Percentiles rank a stretch among this genome's conserved stretches.
Evolutionary conservation across 495 filamentous ascomycete genomes (phyloP).

Genomic region (Apiosordaria backusii): DNA sequence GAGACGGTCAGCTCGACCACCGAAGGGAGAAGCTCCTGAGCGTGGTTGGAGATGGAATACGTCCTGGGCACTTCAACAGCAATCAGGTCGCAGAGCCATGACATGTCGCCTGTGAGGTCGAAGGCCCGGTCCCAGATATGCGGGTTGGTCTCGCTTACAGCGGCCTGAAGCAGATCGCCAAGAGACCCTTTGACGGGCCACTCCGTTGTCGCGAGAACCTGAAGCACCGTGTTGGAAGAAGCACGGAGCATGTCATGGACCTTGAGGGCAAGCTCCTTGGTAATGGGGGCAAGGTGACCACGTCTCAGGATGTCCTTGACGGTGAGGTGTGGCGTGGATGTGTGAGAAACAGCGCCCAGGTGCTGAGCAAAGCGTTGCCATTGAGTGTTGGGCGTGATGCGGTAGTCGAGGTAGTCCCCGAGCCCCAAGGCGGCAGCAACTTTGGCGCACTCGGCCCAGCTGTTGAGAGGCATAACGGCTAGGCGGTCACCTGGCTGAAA

Average conservation of each 20-base stretch:
- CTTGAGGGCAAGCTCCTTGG: conserved; percentile 46
- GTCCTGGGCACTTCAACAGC: conserved; percentile 48
- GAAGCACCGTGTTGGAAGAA: conserved; percentile 45
- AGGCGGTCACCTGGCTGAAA: conserved; percentile 49
- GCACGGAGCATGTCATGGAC: conserved; percentile 42
- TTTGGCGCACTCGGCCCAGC: conserved; percentile 47
- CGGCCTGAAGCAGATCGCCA: conserved; percentile 44
- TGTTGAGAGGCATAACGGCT: conserved; percentile 50
- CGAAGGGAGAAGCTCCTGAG: conserved; percentile 46
- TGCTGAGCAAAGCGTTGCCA: conserved; percentile 48
- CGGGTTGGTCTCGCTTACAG: conserved; percentile 41
- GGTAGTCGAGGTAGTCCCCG: conserved; percentile 37
- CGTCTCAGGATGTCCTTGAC: conserved; percentile 48
- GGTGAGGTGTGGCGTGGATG: conserved; percentile 30
- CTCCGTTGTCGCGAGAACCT: conserved; percentile 45
- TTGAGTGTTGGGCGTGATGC: conserved; percentile 29
- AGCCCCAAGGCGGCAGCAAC: conserved; percentile 45
- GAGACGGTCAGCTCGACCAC: conserved; percentile 47
- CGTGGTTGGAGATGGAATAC: conserved; percentile 48
- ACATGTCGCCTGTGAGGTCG: conserved; percentile 34
- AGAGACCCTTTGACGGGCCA: conserved; percentile 49
- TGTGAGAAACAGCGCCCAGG: conserved; percentile 38
- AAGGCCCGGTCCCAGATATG: conserved; percentile 51
- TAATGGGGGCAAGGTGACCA: conserved; percentile 47
- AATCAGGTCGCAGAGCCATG: conserved; percentile 46